Evolutionary conservation across 2,329 filamentous ascomycete species (phyloP).

Genomic region (Ceratocystis smalleyi): DNA sequence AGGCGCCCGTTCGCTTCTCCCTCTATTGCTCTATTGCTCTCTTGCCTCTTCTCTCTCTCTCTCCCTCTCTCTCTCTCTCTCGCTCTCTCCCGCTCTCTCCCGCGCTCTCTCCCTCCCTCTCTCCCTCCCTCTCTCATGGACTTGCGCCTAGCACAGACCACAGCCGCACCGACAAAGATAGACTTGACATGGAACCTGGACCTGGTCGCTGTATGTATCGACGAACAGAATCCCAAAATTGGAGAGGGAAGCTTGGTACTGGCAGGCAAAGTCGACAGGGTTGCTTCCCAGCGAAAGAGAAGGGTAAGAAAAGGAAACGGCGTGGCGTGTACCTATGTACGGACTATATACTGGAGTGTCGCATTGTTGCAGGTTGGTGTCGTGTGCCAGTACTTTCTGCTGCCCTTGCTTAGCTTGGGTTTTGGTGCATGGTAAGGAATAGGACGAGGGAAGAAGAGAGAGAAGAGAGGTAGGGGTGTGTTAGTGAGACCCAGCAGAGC

Average conservation of each 20-base stretch:
- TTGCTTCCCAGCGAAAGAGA: neutral
- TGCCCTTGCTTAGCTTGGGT: neutral
- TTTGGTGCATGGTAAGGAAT: neutral
- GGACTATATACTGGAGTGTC: neutral
- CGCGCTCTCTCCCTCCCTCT: neutral
- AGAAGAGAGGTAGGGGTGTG: neutral
- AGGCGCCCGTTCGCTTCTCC: neutral
- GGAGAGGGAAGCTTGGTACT: slow-evolving; percentile 4
- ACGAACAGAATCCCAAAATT: slow-evolving; percentile 4
- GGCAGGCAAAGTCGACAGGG: neutral
- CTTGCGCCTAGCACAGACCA: neutral
- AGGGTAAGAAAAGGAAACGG: neutral
- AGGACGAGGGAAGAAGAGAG: neutral
- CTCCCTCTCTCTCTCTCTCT: neutral
- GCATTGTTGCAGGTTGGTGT: neutral
- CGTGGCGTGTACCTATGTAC: neutral
- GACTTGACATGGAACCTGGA: slow-evolving; percentile 5
- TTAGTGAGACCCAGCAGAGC: neutral
- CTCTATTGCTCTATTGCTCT: neutral
- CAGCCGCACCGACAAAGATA: slow-evolving; percentile 6
- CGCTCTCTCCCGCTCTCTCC: neutral
- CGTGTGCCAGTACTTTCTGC: neutral
- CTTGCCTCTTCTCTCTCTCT: neutral
- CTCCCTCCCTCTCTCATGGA: neutral
- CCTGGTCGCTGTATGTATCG: neutral